Base-by-base conservation (phyloP, 2,329 filamentous ascomycete species). In the Fusarium sp. region DNA sequence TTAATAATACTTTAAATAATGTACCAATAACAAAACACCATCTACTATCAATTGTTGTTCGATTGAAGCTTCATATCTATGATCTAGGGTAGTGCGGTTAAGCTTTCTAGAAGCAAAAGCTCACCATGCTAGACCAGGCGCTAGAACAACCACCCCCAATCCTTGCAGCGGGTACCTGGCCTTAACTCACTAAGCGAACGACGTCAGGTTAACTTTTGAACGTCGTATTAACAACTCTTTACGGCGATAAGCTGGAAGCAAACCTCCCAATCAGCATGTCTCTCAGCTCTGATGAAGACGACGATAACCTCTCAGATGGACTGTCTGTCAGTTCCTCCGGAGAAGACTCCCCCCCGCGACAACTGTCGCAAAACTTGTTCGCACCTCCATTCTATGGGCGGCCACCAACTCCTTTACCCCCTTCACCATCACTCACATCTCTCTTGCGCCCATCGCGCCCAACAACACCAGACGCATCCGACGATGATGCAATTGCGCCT, bases 311-410 rank as follows among this genome's bases (percentile, higher is more conserved):
- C 55, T 78, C 74, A 11, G 78, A 79, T 52, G 74, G 72, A 47
- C 75, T 76, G 23, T 77, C 74, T 3, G 70, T 65, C n/a, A 73
- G 73, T 58, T 78, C 77, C 2, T 78, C 75, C 7, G 75, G 73
- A 41, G 75, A 78, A 46, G 77, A 78, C 43, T 77, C 78, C 9
- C 80, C 80, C 6, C 82, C 81, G 13, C 82, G 79, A 17, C 82
- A 82, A 13, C 77, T 82, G 20, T 82, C 82, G 48, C 84, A 84
- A 61, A 85, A 87, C 78, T 84, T 85, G 76, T 88, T 88, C 67
- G 86, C 86, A 49, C 96, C 96, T 25, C 96, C 96, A 17, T 98
- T 98, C 83, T 99, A 99, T 83, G 96, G 96, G 68, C 89, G 95
- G 4, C 96, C 96, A n/a, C 96, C 96, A 0, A 97, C 94, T 3